Conservation (phyloP, 139 green algal species). For the Zygnema circumcarinatum region DNA sequence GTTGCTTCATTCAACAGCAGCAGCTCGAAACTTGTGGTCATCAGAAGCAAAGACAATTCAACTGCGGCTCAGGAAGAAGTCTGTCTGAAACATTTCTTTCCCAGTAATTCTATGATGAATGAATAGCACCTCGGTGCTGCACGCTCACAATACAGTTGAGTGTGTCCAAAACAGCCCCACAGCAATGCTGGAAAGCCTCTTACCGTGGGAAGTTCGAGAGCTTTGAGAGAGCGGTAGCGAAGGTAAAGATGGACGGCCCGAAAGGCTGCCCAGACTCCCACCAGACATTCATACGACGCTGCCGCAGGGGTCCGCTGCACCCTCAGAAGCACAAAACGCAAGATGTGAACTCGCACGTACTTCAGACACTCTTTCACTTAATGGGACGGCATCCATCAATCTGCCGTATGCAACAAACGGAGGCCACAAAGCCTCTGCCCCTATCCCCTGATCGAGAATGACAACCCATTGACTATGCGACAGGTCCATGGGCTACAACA, state of each 20-base stretch:
- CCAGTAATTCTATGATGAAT: not conserved
- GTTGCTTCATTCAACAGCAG: not conserved
- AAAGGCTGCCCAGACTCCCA: slow-evolving; percentile 29
- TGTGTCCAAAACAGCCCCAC: no score
- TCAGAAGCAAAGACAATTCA: not conserved
- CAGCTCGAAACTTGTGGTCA: not conserved
- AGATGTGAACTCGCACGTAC: not conserved
- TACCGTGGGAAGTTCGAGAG: slow-evolving; percentile 26
- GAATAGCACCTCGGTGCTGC: no score
- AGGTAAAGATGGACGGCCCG: slow-evolving; percentile 2
- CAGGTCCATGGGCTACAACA: no score
- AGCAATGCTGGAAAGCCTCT: no score
- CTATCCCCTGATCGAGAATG: not conserved
- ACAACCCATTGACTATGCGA: no score
- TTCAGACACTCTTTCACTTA: not conserved
- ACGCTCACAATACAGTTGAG: no score
- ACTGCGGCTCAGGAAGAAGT: not conserved
- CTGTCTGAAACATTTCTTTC: slow-evolving; percentile 3
- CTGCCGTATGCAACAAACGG: not conserved
- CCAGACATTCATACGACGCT: slow-evolving; percentile 42
- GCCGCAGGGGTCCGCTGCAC: slow-evolving; percentile 27
- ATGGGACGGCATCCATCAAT: not conserved
- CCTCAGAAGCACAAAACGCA: no score
- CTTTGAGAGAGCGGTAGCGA: slow-evolving; percentile 37
- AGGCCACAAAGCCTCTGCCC: not conserved